phyloP scores from a whole-genome alignment of 768 basidiomycete species.

The Candolleomyces efflorescens region DNA sequence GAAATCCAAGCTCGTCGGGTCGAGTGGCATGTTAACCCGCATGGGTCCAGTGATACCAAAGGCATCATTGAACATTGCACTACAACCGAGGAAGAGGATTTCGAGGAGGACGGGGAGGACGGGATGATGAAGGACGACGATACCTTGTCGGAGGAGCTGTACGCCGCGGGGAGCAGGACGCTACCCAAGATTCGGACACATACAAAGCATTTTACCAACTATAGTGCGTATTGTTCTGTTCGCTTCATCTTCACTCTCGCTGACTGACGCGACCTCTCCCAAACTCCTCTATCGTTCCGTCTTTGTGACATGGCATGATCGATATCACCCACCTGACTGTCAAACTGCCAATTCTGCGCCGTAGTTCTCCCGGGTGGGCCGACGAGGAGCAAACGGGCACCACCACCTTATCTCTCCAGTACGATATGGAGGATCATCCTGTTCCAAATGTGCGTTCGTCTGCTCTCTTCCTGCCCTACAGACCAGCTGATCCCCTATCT shows the following conservation, averaged over 20 bases:
- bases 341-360: too few species aligned
- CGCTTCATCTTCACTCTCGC: too few species aligned
- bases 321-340: neutral
- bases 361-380: slow-evolving; percentile 4
- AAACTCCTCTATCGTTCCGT: too few species aligned
- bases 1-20: neutral
- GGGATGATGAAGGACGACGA: neutral
- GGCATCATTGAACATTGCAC: neutral
- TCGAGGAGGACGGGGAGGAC: neutral
- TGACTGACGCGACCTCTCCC: too few species aligned
- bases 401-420: slow-evolving; percentile 32
- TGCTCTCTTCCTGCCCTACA: neutral
- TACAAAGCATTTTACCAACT: neutral
- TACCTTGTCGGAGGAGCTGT: neutral
- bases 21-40: neutral
- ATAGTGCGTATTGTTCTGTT: neutral
- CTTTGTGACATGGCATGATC: too few species aligned
- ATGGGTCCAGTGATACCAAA: neutral
- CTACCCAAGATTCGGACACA: neutral
- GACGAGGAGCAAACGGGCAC: slow-evolving; percentile 15
- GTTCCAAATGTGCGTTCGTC: slow-evolving; percentile 47
- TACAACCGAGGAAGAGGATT: neutral
- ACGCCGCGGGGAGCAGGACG: too few species aligned
- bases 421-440: slow-evolving; percentile 49
- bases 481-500: too few species aligned